Base-by-base conservation (phyloP, 257 asterid genomes). In the Echites panduratus region DNA sequence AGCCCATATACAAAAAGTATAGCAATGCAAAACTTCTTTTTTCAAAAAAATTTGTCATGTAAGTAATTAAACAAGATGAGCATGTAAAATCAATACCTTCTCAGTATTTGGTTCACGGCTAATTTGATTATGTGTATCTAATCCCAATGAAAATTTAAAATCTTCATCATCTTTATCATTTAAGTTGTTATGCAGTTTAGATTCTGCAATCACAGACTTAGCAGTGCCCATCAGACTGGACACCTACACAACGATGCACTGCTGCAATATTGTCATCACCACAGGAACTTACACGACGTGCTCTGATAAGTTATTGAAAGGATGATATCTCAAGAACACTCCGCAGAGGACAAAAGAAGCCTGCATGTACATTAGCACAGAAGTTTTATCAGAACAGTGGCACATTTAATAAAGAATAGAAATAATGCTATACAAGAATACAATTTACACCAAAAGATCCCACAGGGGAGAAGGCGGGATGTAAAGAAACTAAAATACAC, bases 311-410 rank as follows among this genome's bases (percentile, higher is more conserved):
- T 67, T 64, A 52, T 76, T 77, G 54, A 27, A 66, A 5, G n/a
- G 49, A 29, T n/a, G 70, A 47, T 78, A 72, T 77, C 73, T 77
- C 43, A 52, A 32, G 52, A 84, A 72, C 43, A 84, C 81, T 57
- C 88, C 79, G 79, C 84, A 84, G 50, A 84, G 80, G 45, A 84
- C 88, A 74, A 79, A 84, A 71, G 85, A 75, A 43, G 84, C 82
- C 88, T 84, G 85, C 85, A 81, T 17, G 38, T 2, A 38, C 38
- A n/a, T n/a, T n/a, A n/a, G n/a, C 70, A 70, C n/a, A 70, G 52
- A 61, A 75, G 7, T 11, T 26, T 53, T 5, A 13, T 29, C 19
- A 65, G 7, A 47, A 27, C 40, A 14, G 62, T 50, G 44, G 20
- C 63, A 75, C 11, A 4, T 13, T 48, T 47, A 47, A 26, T 10